Evolutionary conservation across 2,329 filamentous ascomycete species (phyloP).

Genomic region (Claviceps quebecensis): DNA sequence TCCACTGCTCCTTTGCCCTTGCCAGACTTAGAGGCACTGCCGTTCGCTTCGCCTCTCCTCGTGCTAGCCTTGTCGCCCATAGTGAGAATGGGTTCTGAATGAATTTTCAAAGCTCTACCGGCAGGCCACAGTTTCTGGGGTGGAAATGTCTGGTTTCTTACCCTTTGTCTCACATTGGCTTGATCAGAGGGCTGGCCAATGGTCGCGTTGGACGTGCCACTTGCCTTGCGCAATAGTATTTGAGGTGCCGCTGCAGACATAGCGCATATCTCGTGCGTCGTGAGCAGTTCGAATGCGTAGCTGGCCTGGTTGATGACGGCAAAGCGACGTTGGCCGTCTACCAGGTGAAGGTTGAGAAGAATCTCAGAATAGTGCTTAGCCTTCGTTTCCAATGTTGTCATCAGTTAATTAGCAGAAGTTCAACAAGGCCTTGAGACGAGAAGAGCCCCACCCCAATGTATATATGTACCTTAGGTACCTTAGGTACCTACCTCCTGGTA

Average conservation of each 20-base stretch:
- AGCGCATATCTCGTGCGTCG: slow-evolving; percentile 14
- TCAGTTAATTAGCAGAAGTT: no score
- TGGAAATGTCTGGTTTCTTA: not conserved
- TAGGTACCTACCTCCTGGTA: no score
- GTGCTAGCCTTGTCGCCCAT: slow-evolving; percentile 9
- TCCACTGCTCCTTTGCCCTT: slow-evolving; percentile 13
- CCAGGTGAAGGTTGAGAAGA: not conserved
- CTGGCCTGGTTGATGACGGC: not conserved
- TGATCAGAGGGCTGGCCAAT: slow-evolving; percentile 10
- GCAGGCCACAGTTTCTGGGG: not conserved
- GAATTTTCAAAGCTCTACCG: no score
- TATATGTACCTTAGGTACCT: no score
- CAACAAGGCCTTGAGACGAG: no score
- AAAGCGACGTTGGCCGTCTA: not conserved
- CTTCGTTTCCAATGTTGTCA: not conserved
- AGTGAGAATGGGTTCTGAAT: not conserved
- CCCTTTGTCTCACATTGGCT: slow-evolving; percentile 13
- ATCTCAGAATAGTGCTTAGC: not conserved
- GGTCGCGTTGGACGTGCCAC: slow-evolving; percentile 15
- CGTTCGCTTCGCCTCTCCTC: slow-evolving; percentile 11
- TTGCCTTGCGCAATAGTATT: slow-evolving; percentile 22
- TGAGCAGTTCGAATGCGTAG: not conserved
- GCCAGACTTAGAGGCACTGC: slow-evolving; percentile 11
- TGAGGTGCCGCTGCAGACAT: slow-evolving; percentile 23
- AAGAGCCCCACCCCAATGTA: no score